These are phyloP conservation scores for Rhizopogon sp. DNA, from an alignment of 768 basidiomycete species.

Conservation along the genomic window DNA sequence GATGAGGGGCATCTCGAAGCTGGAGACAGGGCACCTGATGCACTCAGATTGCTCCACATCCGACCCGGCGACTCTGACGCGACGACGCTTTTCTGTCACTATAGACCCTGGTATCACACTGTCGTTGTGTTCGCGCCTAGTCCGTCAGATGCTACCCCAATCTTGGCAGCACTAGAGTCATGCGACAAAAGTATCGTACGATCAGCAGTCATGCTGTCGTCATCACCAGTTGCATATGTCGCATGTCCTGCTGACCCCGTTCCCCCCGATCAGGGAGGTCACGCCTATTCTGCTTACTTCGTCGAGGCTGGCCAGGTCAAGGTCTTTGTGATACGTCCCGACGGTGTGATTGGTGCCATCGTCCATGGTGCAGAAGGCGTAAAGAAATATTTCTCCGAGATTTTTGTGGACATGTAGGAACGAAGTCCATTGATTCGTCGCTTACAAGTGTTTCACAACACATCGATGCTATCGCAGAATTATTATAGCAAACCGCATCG, in stretches of 20 bases:
- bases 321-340: constrained; percentile 33
- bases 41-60: neutral
- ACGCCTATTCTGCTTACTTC: constrained; percentile 32
- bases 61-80: neutral
- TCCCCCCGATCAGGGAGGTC: constrained; percentile 28
- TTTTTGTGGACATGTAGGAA: neutral
- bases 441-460: no score
- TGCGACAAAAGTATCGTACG: neutral
- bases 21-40: constrained; percentile 6
- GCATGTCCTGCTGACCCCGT: constrained; percentile 19
- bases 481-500: no score
- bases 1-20: neutral
- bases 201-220: neutral
- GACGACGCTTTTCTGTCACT: constrained; percentile 23
- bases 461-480: no score
- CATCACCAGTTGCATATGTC: neutral
- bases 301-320: constrained; percentile 24
- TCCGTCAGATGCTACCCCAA: neutral
- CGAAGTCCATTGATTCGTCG: no score
- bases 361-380: constrained; percentile 12
- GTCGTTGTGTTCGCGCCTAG: constrained; percentile 22
- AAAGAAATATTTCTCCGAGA: constrained; percentile 11
- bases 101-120: constrained; percentile 22
- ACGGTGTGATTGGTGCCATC: constrained; percentile 37
- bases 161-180: neutral